Evolutionary conservation across 78 protist genomes (phyloP).

Genomic region (Tieghemostelium lacteum): DNA sequence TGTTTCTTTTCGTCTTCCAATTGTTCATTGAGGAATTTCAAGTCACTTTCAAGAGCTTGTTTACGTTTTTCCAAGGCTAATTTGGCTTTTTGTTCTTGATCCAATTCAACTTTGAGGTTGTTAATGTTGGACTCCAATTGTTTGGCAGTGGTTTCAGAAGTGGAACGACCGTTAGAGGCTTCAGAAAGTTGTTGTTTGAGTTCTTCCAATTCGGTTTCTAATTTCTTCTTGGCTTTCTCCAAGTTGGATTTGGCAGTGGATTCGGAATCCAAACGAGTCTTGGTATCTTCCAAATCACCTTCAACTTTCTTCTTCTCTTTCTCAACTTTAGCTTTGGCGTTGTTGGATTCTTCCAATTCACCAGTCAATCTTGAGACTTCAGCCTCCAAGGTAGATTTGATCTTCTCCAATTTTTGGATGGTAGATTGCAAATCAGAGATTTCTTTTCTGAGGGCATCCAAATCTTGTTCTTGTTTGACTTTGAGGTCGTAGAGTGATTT

Average conservation of each 20-base stretch:
- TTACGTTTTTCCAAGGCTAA: constrained; percentile 52
- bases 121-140: constrained; percentile 20
- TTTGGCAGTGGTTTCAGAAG: constrained; percentile 31
- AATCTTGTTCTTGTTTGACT: constrained; percentile 62
- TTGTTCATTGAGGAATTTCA: constrained; percentile 52
- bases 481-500: constrained; percentile 69
- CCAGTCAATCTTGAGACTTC: constrained; percentile 73
- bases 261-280: constrained; percentile 40
- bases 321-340: constrained; percentile 56
- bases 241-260: constrained; percentile 20
- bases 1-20: constrained; percentile 74
- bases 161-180: constrained; percentile 16
- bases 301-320: constrained; percentile 80
- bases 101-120: constrained; percentile 59
- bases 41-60: constrained; percentile 43
- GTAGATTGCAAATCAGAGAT: constrained; percentile 73
- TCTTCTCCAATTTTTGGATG: constrained; percentile 67
- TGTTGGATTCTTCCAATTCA: constrained; percentile 56
- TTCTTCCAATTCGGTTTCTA: constrained; percentile 77
- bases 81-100: constrained; percentile 68
- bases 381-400: constrained; percentile 65
- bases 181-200: constrained; percentile 43
- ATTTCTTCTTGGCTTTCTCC: constrained; percentile 70
- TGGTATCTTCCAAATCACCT: constrained; percentile 70
- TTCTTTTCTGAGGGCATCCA: constrained; percentile 69